Conservation (phyloP, 306 rosid species). For the Gillenia trifoliata region DNA sequence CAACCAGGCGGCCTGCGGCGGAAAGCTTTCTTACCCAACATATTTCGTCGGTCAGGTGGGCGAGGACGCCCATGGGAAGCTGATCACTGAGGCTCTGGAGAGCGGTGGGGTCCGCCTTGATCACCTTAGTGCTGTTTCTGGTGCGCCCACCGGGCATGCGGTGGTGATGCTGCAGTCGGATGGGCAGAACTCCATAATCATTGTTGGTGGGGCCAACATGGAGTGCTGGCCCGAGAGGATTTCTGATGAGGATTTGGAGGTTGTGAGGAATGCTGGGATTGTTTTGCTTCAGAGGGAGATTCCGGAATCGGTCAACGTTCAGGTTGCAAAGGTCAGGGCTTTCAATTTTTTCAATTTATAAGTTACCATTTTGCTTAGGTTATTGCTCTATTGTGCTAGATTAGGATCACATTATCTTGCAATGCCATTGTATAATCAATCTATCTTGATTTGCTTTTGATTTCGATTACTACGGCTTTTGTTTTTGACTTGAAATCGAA, state of each 20-base stretch:
- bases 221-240: constrained; percentile 54
- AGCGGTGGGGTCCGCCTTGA: constrained; percentile 56
- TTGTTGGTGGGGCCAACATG: constrained; percentile 87
- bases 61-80: constrained; percentile 63
- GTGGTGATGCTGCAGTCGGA: constrained; percentile 81
- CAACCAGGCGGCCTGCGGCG: constrained; percentile 79
- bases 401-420: not conserved
- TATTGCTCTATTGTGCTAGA: not conserved
- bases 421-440: too few relatives aligned
- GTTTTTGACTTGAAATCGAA: not conserved
- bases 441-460: not conserved
- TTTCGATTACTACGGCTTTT: not conserved
- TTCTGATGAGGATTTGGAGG: constrained; percentile 41
- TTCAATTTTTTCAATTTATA: not conserved
- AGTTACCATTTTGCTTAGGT: not conserved
- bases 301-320: constrained; percentile 69
- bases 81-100: constrained; percentile 48
- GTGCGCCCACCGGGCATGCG: constrained; percentile 68
- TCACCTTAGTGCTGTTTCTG: constrained; percentile 28
- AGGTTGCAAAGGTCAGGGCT: constrained; percentile 77
- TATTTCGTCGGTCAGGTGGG: constrained; percentile 86
- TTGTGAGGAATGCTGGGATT: constrained; percentile 69
- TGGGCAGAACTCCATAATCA: constrained; percentile 83
- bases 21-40: constrained; percentile 68
- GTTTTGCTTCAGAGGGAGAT: constrained; percentile 92